Conservation (phyloP, 2,329 filamentous ascomycete species). For the Scedosporium minutisporum region DNA sequence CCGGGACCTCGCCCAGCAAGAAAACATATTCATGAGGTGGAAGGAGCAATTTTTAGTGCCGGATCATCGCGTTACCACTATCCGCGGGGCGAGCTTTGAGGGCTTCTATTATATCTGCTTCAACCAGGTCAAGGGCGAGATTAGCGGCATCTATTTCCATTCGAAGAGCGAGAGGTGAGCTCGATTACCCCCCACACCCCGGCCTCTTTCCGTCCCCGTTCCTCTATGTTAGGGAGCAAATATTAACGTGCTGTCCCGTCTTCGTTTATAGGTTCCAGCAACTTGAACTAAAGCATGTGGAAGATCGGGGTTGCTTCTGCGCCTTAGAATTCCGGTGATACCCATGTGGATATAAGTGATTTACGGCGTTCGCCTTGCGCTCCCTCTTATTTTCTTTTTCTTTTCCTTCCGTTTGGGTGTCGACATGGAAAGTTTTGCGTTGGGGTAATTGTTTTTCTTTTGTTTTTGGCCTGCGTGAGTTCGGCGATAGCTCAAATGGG, state of each 20-base stretch:
- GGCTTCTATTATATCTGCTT: slow-evolving; percentile 99
- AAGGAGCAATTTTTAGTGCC: slow-evolving; percentile 97
- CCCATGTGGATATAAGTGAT: neutral
- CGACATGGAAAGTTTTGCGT: no score
- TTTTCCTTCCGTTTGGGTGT: no score
- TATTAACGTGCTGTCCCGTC: neutral
- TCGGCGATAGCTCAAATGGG: neutral
- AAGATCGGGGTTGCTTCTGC: slow-evolving; percentile 72
- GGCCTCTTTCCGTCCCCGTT: neutral
- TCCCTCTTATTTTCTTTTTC: neutral
- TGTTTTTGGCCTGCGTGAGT: no score
- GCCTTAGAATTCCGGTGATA: slow-evolving; percentile 67
- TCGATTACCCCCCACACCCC: neutral
- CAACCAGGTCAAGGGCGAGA: slow-evolving; percentile 77
- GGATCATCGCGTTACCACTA: slow-evolving; percentile 83
- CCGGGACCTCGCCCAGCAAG: slow-evolving; percentile 66
- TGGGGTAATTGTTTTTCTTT: no score
- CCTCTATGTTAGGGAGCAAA: neutral
- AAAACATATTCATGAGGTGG: slow-evolving; percentile 98
- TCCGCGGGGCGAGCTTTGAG: slow-evolving; percentile 91
- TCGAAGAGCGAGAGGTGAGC: slow-evolving; percentile 92
- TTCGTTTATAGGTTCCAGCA: slow-evolving; percentile 65
- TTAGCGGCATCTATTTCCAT: slow-evolving; percentile 96
- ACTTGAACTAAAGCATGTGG: slow-evolving; percentile 79
- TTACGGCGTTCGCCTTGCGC: neutral